phyloP scores from a whole-genome alignment of 164 flowering plant species.

The Vitis labrusca region DNA sequence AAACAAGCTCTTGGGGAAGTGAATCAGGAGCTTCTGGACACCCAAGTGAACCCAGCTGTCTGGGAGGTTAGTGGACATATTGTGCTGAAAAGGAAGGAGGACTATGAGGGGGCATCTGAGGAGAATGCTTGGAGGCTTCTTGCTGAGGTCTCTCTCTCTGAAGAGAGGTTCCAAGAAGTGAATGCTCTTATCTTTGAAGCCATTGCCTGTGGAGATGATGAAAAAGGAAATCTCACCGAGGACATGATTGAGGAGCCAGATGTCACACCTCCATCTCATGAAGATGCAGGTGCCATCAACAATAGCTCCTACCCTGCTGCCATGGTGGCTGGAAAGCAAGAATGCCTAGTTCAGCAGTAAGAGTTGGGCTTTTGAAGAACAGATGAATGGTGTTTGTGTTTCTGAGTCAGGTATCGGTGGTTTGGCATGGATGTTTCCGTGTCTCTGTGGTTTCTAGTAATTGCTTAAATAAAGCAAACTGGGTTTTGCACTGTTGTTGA shows the following conservation, averaged over 20 bases:
- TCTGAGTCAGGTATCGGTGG: neutral
- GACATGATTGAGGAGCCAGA: constrained; percentile 25
- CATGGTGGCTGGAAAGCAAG: constrained; percentile 45
- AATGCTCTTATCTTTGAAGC: constrained; percentile 47
- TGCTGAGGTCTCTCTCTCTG: constrained; percentile 53
- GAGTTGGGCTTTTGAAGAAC: neutral
- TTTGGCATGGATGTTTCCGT: constrained; percentile 1
- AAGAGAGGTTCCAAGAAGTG: constrained; percentile 57
- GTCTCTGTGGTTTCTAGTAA: neutral
- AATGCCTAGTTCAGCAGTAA: constrained; percentile 58
- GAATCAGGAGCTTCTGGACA: constrained; percentile 56
- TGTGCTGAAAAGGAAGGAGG: constrained; percentile 62
- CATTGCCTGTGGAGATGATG: constrained; percentile 29
- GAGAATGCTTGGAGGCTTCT: constrained; percentile 61
- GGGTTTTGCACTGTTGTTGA: constrained; percentile 3
- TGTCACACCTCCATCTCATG: constrained; percentile 10
- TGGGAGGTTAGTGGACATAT: constrained; percentile 83
- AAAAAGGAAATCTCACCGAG: constrained; percentile 1
- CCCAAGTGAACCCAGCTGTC: constrained; percentile 75
- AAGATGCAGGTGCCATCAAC: constrained; percentile 29
- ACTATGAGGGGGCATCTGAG: constrained; percentile 54
- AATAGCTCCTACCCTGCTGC: constrained; percentile 21
- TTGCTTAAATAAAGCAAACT: constrained; percentile 37
- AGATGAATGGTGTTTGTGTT: neutral
- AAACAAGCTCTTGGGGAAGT: constrained; percentile 80